These are phyloP conservation scores for Exophiala sideris DNA, from an alignment of 2,329 filamentous ascomycete species.

Conservation along the genomic window DNA sequence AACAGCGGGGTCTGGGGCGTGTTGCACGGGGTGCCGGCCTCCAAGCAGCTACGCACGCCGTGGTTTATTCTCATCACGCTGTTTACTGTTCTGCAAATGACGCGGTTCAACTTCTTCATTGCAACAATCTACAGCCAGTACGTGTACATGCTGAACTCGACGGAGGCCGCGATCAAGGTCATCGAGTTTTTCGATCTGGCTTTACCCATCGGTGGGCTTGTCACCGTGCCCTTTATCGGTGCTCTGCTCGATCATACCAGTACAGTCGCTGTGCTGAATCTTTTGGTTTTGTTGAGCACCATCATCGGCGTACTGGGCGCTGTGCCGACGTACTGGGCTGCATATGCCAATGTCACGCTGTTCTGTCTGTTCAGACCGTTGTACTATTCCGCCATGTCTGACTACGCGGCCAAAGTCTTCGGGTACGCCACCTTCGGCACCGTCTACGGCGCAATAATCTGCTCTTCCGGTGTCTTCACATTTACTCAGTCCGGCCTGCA, in stretches of 20 bases:
- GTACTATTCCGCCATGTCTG: slow-evolving; percentile 87
- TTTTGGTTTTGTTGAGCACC: slow-evolving; percentile 70
- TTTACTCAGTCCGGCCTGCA: slow-evolving; percentile 79
- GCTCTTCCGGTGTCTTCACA: slow-evolving; percentile 76
- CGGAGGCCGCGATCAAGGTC: slow-evolving; percentile 60
- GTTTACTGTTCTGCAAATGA: slow-evolving; percentile 72
- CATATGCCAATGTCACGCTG: slow-evolving; percentile 72
- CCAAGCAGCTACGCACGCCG: slow-evolving; percentile 69
- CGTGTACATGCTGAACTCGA: slow-evolving; percentile 66
- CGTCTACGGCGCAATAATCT: slow-evolving; percentile 87
- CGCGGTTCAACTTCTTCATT: slow-evolving; percentile 83
- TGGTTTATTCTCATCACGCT: slow-evolving; percentile 82
- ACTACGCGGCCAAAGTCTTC: slow-evolving; percentile 89
- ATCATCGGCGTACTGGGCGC: slow-evolving; percentile 73
- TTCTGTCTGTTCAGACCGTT: slow-evolving; percentile 84
- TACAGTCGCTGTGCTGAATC: slow-evolving; percentile 65
- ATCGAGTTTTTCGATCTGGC: slow-evolving; percentile 83
- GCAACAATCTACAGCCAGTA: slow-evolving; percentile 81
- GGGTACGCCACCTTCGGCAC: slow-evolving; percentile 88
- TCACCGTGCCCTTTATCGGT: slow-evolving; percentile 82
- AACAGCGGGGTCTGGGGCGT: slow-evolving; percentile 79
- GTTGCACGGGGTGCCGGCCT: slow-evolving; percentile 67
- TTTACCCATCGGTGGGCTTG: slow-evolving; percentile 73
- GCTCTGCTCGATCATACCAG: slow-evolving; percentile 71
- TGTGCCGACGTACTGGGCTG: slow-evolving; percentile 66